Conservation (phyloP, 1,139 yeast species). For the Arxiozyma heterogenica region DNA sequence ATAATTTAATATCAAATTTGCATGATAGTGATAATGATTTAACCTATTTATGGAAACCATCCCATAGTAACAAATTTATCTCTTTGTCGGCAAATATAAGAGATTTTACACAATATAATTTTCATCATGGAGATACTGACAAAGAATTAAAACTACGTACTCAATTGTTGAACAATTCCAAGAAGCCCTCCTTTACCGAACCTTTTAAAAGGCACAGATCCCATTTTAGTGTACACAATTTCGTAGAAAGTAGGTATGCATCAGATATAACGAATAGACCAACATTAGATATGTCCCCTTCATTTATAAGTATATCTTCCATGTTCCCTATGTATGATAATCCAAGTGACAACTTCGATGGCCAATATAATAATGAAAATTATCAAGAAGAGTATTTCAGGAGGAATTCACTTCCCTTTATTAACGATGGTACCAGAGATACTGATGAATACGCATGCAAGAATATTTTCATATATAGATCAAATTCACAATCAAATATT, state of each 20-base stretch:
- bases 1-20: slow-evolving; percentile 26
- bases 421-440: slow-evolving; percentile 9
- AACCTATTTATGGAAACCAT: slow-evolving; percentile 36
- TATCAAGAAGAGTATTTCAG: slow-evolving; percentile 21
- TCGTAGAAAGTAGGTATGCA: slow-evolving; percentile 6
- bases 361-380: slow-evolving; percentile 13
- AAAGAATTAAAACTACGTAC: slow-evolving; percentile 4
- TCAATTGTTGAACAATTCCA: neutral
- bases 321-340: slow-evolving; percentile 26
- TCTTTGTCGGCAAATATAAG: slow-evolving; percentile 9
- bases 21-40: slow-evolving; percentile 2
- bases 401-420: slow-evolving; percentile 21
- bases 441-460: neutral
- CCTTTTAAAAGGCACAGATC: slow-evolving; percentile 1
- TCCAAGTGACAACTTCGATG: slow-evolving; percentile 12
- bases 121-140: slow-evolving; percentile 30
- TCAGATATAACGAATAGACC: neutral
- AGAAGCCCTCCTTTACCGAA: neutral
- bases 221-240: slow-evolving; percentile 4
- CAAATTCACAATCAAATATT: slow-evolving; percentile 39
- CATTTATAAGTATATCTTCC: slow-evolving; percentile 20
- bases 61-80: slow-evolving; percentile 31
- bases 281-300: slow-evolving; percentile 9
- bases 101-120: slow-evolving; percentile 19
- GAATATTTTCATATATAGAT: slow-evolving; percentile 10